Conservation (phyloP, 768 basidiomycete species). For the Russula lepida region DNA sequence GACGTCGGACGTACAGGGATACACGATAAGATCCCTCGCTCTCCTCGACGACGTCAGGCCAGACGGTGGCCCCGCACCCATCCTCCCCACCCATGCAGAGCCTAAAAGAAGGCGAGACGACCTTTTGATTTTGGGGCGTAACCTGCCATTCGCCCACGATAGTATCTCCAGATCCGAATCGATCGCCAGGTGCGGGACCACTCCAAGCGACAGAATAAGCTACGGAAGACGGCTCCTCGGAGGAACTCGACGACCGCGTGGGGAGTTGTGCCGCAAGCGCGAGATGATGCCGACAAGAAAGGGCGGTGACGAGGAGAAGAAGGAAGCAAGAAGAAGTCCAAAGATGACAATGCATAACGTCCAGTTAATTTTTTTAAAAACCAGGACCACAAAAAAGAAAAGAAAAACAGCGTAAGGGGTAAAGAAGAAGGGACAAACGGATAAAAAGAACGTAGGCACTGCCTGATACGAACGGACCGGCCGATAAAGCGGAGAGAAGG, state of each 20-base stretch:
- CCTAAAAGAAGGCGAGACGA: constrained; percentile 30
- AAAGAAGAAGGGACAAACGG: neutral
- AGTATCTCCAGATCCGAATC: constrained; percentile 26
- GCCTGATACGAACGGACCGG: constrained; percentile 14
- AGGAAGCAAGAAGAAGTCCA: neutral
- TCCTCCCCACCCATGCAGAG: constrained; percentile 24
- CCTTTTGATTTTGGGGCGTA: constrained; percentile 12
- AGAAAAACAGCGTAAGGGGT: neutral
- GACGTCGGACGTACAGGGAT: constrained; percentile 19
- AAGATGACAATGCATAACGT: constrained; percentile 3
- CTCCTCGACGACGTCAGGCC: constrained; percentile 25
- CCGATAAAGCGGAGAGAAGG: neutral
- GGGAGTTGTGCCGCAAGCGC: neutral
- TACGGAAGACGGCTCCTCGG: neutral
- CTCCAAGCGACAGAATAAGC: constrained; percentile 24
- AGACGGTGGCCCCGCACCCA: constrained; percentile 24
- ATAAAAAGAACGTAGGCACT: constrained; percentile 2
- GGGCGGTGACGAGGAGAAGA: constrained; percentile 2
- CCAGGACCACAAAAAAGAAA: neutral
- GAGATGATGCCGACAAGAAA: neutral
- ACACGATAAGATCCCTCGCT: constrained; percentile 24
- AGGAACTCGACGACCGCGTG: neutral
- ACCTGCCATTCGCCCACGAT: constrained; percentile 29
- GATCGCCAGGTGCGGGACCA: constrained; percentile 25
- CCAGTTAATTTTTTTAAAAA: neutral